Conservation (phyloP, 176 grass and related monocot genomes). For the Cenchrus fungigraminus region DNA sequence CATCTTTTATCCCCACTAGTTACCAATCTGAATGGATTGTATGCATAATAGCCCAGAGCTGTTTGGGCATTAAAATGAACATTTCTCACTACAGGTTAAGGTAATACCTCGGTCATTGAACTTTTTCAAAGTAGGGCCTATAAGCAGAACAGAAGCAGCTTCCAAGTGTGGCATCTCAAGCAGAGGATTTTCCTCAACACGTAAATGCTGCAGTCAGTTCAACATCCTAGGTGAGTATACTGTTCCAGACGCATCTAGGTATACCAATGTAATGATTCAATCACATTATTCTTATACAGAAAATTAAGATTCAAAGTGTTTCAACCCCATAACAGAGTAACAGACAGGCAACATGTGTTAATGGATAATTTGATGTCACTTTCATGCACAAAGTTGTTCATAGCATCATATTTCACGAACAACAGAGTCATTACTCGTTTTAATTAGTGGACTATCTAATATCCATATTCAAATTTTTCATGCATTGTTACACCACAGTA, state of each 20-base stretch:
- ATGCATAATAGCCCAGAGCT: conserved; percentile 16
- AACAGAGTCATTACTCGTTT: not conserved
- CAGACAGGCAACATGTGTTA: conserved; percentile 8
- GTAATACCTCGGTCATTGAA: conserved; percentile 88
- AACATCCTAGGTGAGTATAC: conserved; percentile 40
- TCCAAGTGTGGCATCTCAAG: conserved; percentile 87
- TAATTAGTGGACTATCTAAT: conserved; percentile 15
- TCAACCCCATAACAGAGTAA: not conserved
- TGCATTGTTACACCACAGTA: conserved; percentile 5
- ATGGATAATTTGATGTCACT: conserved; percentile 18
- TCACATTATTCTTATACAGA: conserved; percentile 19
- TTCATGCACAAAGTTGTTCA: conserved; percentile 22
- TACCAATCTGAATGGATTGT: conserved; percentile 1
- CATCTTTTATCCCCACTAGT: conserved; percentile 3
- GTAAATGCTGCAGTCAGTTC: conserved; percentile 72
- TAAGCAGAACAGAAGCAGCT: conserved; percentile 76
- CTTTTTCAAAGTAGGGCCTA: conserved; percentile 89
- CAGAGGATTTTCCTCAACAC: conserved; percentile 90
- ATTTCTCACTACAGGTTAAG: conserved; percentile 17
- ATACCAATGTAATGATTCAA: not conserved
- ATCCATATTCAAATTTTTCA: not conserved
- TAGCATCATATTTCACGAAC: conserved; percentile 16
- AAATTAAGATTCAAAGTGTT: conserved; percentile 35
- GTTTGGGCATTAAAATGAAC: conserved; percentile 24
- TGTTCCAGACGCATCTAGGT: not conserved